Evolutionary conservation across 441 rosid species (phyloP).

Genomic region (Breynia disticha): DNA sequence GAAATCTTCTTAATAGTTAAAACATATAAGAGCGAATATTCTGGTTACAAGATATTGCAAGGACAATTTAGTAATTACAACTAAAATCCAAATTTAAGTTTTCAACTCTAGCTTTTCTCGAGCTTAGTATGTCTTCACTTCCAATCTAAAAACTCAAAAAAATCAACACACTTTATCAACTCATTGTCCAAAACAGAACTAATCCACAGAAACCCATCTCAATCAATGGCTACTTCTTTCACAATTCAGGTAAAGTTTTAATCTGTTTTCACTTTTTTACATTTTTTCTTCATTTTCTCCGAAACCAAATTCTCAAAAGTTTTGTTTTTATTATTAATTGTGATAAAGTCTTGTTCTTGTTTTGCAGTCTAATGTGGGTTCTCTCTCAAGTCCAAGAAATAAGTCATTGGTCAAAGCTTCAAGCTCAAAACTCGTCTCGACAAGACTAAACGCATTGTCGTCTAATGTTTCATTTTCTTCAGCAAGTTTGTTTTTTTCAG

Average conservation of each 20-base stretch:
- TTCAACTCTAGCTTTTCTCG: too few species aligned
- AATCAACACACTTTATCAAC: too few species aligned
- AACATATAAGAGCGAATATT: too few species aligned
- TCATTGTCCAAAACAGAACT: background rate
- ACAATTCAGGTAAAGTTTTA: slow-evolving; percentile 34
- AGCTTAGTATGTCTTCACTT: too few species aligned
- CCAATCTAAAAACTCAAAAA: too few species aligned
- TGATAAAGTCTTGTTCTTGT: background rate
- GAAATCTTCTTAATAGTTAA: too few species aligned
- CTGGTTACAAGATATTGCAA: too few species aligned
- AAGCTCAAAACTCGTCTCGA: slow-evolving; percentile 17
- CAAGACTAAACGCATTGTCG: slow-evolving; percentile 21
- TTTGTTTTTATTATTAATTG: background rate
- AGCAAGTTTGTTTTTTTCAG: slow-evolving; percentile 29
- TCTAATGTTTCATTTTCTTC: slow-evolving; percentile 27
- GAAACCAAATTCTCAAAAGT: background rate
- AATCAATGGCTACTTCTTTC: slow-evolving; percentile 49
- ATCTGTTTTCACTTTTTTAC: background rate
- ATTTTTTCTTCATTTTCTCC: background rate
- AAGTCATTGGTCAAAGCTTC: slow-evolving; percentile 21
- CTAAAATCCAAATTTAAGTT: too few species aligned
- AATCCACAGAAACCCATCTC: background rate
- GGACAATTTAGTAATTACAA: too few species aligned
- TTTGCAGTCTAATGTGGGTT: slow-evolving; percentile 44
- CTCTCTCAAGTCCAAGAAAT: slow-evolving; percentile 32